Evolutionary conservation across 1,284 basidiomycete species (phyloP), one percentile per base, ranked within the genome.

Genomic region (Hortiboletus rubellus): DNA sequence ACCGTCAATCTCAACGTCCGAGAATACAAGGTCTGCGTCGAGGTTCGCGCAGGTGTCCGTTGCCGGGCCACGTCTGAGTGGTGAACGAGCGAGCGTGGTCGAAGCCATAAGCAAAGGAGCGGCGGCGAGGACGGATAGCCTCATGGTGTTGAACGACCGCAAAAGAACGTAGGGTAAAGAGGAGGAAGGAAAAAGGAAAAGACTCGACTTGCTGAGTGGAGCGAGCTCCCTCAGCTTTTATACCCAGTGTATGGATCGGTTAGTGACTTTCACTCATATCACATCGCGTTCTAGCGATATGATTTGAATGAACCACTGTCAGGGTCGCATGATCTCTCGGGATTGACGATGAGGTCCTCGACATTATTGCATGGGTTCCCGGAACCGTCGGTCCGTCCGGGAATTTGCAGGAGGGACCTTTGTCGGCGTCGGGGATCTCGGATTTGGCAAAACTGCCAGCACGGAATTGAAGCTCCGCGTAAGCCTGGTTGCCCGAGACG

Each of bases 91-190:
- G 38, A 68, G 44, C 0, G 55, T 43, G 31, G 57, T 31, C 7
- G 63, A 63, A 41, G 49, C 58, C 17, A 63, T 3, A 41, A 69
- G 46, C n/a, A 70, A 53, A 53, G 65, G 62, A 49, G 43, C 41
- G 47, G 57, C 52, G 22, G 55, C 54, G 24, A 69, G 50, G 3
- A 58, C 46, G 31, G 42, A 37, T 1, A 52, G 9, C 12, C 33
- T 69, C 68, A 67, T 70, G 57, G 24, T 52, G 55, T 18, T 34
- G 30, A 56, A 24, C 34, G 34, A 8, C 38, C 49, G 38, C 22
- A 54, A 55, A 22, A 22, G 40, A 54, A 24, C 24, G 50, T 51
- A 41, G 41, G 18, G 52, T 12, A 7, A 54, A 31, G 1, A 38
- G 17, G 37, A 9, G 33, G 12, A 30, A 17, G n/a, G n/a, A n/a